Evolutionary conservation across 1,284 basidiomycete genomes (phyloP).

Genomic region (Puccinia novopanici): DNA sequence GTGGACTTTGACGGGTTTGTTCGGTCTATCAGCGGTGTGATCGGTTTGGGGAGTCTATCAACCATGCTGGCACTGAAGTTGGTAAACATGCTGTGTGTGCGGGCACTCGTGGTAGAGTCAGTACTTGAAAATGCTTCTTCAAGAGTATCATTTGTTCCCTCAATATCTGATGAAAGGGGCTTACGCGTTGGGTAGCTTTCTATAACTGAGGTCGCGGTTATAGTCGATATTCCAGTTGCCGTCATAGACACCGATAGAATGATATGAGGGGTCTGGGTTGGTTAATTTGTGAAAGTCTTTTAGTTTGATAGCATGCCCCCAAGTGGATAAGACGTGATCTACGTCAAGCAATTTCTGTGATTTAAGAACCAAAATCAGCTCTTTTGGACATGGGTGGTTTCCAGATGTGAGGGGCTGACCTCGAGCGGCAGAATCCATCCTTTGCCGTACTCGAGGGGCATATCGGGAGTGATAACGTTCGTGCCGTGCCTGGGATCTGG

Average conservation of each 20-base stretch:
- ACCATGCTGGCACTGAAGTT: conserved; percentile 37
- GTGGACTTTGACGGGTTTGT: not conserved
- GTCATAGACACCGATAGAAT: conserved; percentile 16
- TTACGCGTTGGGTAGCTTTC: conserved; percentile 38
- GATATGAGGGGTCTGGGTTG: conserved; percentile 27
- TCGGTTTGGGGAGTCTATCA: conserved; percentile 33
- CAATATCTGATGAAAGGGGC: not conserved
- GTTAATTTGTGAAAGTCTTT: conserved; percentile 35
- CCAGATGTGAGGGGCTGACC: not conserved
- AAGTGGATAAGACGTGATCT: conserved; percentile 31
- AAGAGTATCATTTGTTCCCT: not conserved
- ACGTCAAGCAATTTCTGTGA: conserved; percentile 35
- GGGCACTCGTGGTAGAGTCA: not conserved
- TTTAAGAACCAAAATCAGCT: not conserved
- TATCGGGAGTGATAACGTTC: conserved; percentile 2
- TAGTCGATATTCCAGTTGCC: conserved; percentile 35
- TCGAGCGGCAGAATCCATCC: conserved; percentile 48
- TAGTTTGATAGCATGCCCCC: conserved; percentile 35
- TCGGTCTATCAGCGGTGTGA: conserved; percentile 31
- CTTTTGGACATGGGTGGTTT: not conserved
- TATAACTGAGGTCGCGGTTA: conserved; percentile 30
- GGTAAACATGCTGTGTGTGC: conserved; percentile 34
- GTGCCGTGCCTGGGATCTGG: conserved; percentile 37
- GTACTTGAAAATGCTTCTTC: not conserved
- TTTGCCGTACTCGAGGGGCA: conserved; percentile 28